Base-by-base conservation (phyloP, 2,329 filamentous ascomycete genomes). In the Neonectria hederae region DNA sequence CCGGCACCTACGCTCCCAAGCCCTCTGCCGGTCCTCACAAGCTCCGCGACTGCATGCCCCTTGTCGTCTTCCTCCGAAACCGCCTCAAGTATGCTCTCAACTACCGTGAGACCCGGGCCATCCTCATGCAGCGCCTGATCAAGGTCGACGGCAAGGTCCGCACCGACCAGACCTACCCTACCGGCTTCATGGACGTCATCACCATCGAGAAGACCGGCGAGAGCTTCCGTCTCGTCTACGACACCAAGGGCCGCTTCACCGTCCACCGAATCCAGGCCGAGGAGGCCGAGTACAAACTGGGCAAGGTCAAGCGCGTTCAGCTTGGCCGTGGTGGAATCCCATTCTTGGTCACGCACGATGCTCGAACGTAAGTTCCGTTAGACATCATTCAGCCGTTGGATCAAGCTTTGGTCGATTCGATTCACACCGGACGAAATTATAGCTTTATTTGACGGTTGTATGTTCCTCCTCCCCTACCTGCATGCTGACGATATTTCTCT, bases 321-420 rank as follows among this genome's bases (percentile, higher is more conserved):
- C 90, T 99, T 79, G 96, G 96, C 89, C 95, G 94, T 86, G 97
- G 96, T 86, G 96, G 94, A 88, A 97, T 99, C 91, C 96, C 96
- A 97, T 99, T 97, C 94, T 97, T 98, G 94, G 96, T 99, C 93
- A 99, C 96, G 94, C 96, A 99, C 93, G 96, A 99, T 96, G 96
- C 96, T 87, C 92, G 96, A 94, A 99, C 96, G 95, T 99, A 89
- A 97, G 95, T 98, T 92, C 89, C 91, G 86, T 89, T 86, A 89
- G 86, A 92, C 92, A 93, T 97, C 94, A 96, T 94, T 97, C 95
- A 97, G 95, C 91, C 95, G 95, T 97, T 97, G 95, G 93, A 95
- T 93, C 93, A 97, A 96, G 92, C 88, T 97, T 96, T 97, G 94
- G 94, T 87, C 81, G 85, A 87, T 86, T 83, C 79, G 72, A 75